These are phyloP conservation scores for Geranomyces variabilis DNA, from an alignment of 192 early-diverging fungal genomes.

Conservation along the genomic window DNA sequence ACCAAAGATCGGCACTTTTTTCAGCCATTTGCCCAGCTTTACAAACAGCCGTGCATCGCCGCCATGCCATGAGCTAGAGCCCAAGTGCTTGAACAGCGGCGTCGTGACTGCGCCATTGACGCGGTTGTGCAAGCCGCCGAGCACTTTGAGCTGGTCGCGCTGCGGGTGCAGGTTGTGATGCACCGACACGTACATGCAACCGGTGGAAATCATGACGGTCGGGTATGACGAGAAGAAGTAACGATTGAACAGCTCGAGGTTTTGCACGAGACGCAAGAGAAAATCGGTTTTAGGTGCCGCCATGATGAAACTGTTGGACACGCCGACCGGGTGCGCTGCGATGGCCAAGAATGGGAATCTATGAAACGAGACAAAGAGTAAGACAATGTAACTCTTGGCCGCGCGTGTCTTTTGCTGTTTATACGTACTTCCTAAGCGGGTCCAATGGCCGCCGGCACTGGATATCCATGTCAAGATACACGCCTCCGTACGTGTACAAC, in stretches of 20 bases:
- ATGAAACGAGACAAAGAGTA: not conserved
- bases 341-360: constrained; percentile 35
- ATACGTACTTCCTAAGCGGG: constrained; percentile 23
- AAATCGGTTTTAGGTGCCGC: constrained; percentile 28
- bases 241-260: constrained; percentile 29
- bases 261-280: constrained; percentile 28
- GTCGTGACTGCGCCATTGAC: constrained; percentile 24
- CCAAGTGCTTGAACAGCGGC: constrained; percentile 34
- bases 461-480: constrained; percentile 47
- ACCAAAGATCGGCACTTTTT: constrained; percentile 30
- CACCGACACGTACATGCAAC: constrained; percentile 39
- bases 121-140: constrained; percentile 28
- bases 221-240: constrained; percentile 34
- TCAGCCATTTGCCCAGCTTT: constrained; percentile 13
- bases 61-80: constrained; percentile 34
- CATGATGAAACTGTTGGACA: constrained; percentile 40
- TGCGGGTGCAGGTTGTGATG: constrained; percentile 14
- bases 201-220: constrained; percentile 47
- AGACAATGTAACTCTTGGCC: too few relatives aligned
- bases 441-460: constrained; percentile 33
- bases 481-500: constrained; percentile 43
- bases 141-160: constrained; percentile 30
- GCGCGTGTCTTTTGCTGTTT: not conserved
- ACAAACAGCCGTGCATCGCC: constrained; percentile 32
- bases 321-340: constrained; percentile 42